Percentiles rank a stretch among this genome's conserved stretches.
phyloP scores from a whole-genome alignment of 495 filamentous ascomycete species.

The Aspergillus biplanus region DNA sequence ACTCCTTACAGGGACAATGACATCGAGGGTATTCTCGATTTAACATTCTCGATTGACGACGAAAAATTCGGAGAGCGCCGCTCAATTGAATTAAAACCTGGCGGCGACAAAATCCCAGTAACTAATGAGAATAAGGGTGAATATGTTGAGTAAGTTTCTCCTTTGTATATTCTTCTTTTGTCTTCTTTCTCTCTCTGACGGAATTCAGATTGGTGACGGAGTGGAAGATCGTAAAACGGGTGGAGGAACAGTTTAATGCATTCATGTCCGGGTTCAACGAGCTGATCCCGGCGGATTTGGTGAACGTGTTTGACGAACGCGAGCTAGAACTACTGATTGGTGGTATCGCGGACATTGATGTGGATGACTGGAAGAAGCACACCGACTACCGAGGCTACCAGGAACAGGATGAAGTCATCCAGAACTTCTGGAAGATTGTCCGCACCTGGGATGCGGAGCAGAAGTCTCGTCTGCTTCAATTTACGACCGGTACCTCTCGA shows the following conservation, averaged over 20 bases:
- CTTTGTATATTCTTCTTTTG: neutral
- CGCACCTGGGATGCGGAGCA: conserved; percentile 97
- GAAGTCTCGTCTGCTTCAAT: conserved; percentile 94
- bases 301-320: conserved; percentile 98
- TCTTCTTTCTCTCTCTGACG: conserved; percentile 1
- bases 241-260: conserved; percentile 96
- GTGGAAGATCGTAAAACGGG: conserved; percentile 98
- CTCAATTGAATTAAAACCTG: conserved; percentile 89
- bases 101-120: conserved; percentile 88
- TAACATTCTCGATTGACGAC: conserved; percentile 95
- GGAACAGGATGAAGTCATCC: conserved; percentile 93
- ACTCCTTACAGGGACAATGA: conserved; percentile 74
- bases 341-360: conserved; percentile 98
- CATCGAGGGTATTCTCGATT: conserved; percentile 87
- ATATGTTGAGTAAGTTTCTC: conserved; percentile 77
- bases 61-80: conserved; percentile 93
- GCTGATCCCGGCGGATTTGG: conserved; percentile 91
- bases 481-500: conserved; percentile 94
- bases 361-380: conserved; percentile 99
- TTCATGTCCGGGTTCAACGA: conserved; percentile 98
- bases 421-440: conserved; percentile 98
- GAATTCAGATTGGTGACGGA: conserved; percentile 79
- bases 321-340: conserved; percentile 96
- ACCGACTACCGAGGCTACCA: conserved; percentile 99
- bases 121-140: conserved; percentile 96